phyloP scores from a whole-genome alignment of 2,329 filamentous ascomycete genomes.

The Ceratocystis cubensis region DNA sequence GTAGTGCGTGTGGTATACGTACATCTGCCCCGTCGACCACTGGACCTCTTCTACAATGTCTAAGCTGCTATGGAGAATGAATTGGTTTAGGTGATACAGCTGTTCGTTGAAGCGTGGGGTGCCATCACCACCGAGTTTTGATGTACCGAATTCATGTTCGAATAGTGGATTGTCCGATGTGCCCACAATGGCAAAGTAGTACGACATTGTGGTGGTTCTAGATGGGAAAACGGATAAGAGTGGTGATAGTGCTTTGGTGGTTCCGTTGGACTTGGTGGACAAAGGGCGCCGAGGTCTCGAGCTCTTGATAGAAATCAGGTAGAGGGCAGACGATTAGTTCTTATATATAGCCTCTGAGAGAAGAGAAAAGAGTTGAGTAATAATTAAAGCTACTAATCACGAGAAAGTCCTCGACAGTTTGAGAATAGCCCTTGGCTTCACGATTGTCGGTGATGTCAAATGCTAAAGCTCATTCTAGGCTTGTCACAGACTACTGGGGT shows the following conservation, averaged over 20 bases:
- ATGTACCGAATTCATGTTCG: slow-evolving; percentile 93
- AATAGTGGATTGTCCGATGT: slow-evolving; percentile 93
- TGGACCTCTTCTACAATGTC: slow-evolving; percentile 95
- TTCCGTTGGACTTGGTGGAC: background rate
- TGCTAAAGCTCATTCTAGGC: background rate
- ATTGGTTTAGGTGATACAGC: slow-evolving; percentile 89
- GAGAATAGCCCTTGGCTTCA: too few species aligned
- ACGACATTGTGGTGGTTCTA: slow-evolving; percentile 55
- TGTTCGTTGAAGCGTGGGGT: slow-evolving; percentile 77
- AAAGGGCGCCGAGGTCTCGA: background rate
- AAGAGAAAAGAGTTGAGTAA: background rate
- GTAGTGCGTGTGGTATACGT: slow-evolving; percentile 26
- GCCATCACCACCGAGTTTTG: slow-evolving; percentile 89
- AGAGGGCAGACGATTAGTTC: background rate
- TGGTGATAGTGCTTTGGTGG: background rate
- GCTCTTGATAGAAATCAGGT: background rate
- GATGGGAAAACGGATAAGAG: background rate
- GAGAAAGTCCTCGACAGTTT: background rate
- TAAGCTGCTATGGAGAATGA: slow-evolving; percentile 85
- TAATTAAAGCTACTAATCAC: background rate
- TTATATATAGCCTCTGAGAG: background rate
- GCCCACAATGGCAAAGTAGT: slow-evolving; percentile 95
- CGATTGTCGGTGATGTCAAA: background rate
- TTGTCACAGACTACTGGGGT: background rate
- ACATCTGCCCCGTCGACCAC: slow-evolving; percentile 81